Evolutionary conservation across 768 basidiomycete genomes (phyloP).

Genomic region (Auricularia sp.): DNA sequence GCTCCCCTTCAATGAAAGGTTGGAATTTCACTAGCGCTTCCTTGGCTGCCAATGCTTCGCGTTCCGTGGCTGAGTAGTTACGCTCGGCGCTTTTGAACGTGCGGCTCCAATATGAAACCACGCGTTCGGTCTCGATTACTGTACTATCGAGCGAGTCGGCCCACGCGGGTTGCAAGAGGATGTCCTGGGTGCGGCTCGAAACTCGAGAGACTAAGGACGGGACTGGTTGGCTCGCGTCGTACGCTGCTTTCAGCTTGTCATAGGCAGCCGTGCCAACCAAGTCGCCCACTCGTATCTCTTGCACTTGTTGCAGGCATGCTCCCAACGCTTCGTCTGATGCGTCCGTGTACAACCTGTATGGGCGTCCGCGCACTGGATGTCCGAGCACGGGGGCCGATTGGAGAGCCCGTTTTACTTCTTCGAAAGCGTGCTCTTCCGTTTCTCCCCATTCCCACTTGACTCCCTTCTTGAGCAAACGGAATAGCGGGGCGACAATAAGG

Average conservation of each 20-base stretch:
- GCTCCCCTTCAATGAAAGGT: constrained; percentile 28
- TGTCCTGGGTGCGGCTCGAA: too few species aligned
- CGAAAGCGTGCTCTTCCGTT: constrained; percentile 20
- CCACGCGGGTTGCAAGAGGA: too few species aligned
- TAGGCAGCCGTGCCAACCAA: constrained; percentile 16
- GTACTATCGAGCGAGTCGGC: too few species aligned
- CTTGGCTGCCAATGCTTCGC: constrained; percentile 30
- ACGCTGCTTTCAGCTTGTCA: constrained; percentile 11
- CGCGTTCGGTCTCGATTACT: too few species aligned
- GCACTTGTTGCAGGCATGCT: constrained; percentile 17
- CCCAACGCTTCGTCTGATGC: constrained; percentile 12
- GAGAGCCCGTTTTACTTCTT: constrained; percentile 21
- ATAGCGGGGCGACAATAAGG: constrained; percentile 24
- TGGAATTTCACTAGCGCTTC: constrained; percentile 30
- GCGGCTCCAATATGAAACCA: constrained; percentile 14
- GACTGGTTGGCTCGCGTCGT: not conserved
- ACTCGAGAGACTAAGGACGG: too few species aligned
- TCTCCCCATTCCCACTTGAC: constrained; percentile 16
- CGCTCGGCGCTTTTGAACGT: constrained; percentile 24
- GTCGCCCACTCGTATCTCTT: constrained; percentile 15
- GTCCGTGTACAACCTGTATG: constrained; percentile 19
- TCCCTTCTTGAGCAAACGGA: constrained; percentile 24
- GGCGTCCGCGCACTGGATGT: too few species aligned
- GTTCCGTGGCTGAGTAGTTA: constrained; percentile 30
- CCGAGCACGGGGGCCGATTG: constrained; percentile 24